Conservation (phyloP, 257 asterid genomes). For the Solanum virginianum region DNA sequence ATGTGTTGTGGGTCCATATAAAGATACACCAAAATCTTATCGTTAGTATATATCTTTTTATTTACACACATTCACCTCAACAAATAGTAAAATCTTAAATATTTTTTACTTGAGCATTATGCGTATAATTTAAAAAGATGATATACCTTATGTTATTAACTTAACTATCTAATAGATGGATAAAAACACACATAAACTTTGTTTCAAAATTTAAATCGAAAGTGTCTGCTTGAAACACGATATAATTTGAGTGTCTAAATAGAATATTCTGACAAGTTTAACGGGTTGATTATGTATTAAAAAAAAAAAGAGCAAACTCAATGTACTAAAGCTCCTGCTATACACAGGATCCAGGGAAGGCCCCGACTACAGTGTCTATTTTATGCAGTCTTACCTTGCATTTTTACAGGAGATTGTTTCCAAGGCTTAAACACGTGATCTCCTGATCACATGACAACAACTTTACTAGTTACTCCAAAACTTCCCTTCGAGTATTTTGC, state of each 20-base stretch:
- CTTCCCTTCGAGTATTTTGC: background rate
- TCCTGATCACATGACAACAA: too few species aligned
- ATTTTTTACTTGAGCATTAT: background rate
- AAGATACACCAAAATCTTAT: background rate
- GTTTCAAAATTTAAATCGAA: too few species aligned
- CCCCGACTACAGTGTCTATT: too few species aligned
- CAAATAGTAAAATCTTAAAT: rapidly evolving
- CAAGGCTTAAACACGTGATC: too few species aligned
- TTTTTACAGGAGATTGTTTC: too few species aligned
- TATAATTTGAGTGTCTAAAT: background rate
- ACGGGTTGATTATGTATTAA: background rate
- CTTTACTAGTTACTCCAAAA: too few species aligned
- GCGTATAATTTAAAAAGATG: background rate
- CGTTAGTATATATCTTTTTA: background rate
- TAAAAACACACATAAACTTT: background rate
- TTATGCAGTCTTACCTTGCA: too few species aligned
- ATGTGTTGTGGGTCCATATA: background rate
- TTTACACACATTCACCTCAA: rapidly evolving
- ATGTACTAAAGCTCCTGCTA: too few species aligned
- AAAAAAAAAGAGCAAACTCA: background rate
- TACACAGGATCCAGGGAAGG: too few species aligned
- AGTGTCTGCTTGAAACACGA: background rate
- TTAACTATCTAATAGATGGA: background rate
- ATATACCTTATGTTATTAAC: background rate
- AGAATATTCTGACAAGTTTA: background rate